Conservation (phyloP, 306 rosid genomes). For the Comarum palustre region DNA sequence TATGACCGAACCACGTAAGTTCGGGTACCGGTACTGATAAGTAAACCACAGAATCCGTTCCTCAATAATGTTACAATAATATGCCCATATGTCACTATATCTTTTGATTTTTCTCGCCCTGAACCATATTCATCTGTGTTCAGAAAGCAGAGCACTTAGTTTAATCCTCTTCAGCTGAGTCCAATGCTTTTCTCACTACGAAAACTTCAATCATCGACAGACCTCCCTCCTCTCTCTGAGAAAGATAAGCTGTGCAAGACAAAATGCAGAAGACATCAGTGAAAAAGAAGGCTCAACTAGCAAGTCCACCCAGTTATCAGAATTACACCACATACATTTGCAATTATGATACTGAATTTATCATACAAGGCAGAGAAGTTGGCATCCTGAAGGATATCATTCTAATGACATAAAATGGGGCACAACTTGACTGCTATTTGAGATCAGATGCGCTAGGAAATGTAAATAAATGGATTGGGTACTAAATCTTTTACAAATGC, state of each 20-base stretch:
- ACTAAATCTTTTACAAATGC: not conserved
- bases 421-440: not conserved
- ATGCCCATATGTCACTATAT: not conserved
- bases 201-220: not conserved
- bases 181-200: constrained; percentile 1
- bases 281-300: not conserved
- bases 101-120: not conserved
- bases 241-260: constrained; percentile 66
- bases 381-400: not conserved
- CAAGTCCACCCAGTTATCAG: not conserved
- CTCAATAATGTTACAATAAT: not conserved
- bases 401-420: not conserved
- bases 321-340: not conserved
- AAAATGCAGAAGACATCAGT: constrained; percentile 29
- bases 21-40: not conserved
- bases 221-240: constrained; percentile 61
- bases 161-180: constrained; percentile 21
- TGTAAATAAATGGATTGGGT: not conserved
- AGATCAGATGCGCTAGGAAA: not conserved
- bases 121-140: not conserved
- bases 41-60: not conserved
- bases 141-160: not conserved
- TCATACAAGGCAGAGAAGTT: not conserved
- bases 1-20: too few species aligned
- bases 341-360: not conserved